These are phyloP conservation scores for Pythium utonaiense DNA, from an alignment of 352 stramenopile species.

Conservation along the genomic window DNA sequence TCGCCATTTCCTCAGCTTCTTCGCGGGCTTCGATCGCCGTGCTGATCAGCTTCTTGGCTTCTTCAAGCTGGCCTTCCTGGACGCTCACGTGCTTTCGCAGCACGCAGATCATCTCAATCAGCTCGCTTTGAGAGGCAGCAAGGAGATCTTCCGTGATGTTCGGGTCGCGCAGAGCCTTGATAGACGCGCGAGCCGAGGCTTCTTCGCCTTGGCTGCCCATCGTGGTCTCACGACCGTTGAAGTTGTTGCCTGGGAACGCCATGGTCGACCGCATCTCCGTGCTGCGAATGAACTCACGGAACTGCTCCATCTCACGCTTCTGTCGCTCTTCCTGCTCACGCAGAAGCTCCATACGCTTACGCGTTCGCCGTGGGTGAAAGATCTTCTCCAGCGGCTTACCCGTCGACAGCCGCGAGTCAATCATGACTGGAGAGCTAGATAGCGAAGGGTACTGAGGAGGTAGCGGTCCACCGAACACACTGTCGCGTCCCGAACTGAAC, in stretches of 20 bases:
- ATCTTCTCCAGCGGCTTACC: conserved; percentile 69
- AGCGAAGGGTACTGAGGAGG: conserved; percentile 15
- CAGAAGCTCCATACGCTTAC: conserved; percentile 55
- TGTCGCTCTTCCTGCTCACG: conserved; percentile 71
- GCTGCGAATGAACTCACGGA: conserved; percentile 76
- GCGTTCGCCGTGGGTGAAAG: conserved; percentile 68
- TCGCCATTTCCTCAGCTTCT: conserved; percentile 63
- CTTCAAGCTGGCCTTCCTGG: conserved; percentile 68
- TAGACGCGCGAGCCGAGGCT: conserved; percentile 18
- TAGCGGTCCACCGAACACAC: conserved; percentile 21
- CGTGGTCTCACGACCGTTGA: conserved; percentile 2
- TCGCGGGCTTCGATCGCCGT: conserved; percentile 76
- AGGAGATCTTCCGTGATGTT: conserved; percentile 53
- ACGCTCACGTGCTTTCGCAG: conserved; percentile 67
- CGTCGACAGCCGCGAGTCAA: conserved; percentile 18
- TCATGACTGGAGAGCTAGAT: conserved; percentile 16
- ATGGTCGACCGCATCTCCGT: conserved; percentile 44
- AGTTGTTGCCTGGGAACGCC: not conserved
- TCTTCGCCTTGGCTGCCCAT: not conserved
- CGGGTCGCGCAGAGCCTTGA: conserved; percentile 47
- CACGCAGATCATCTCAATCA: conserved; percentile 68
- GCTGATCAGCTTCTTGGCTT: conserved; percentile 71
- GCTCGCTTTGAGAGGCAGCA: conserved; percentile 43
- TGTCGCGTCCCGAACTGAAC: conserved; percentile 7
- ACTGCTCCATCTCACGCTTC: conserved; percentile 84